Evolutionary conservation across 768 basidiomycete species (phyloP).

Genomic region (Lepiota subincarnata): DNA sequence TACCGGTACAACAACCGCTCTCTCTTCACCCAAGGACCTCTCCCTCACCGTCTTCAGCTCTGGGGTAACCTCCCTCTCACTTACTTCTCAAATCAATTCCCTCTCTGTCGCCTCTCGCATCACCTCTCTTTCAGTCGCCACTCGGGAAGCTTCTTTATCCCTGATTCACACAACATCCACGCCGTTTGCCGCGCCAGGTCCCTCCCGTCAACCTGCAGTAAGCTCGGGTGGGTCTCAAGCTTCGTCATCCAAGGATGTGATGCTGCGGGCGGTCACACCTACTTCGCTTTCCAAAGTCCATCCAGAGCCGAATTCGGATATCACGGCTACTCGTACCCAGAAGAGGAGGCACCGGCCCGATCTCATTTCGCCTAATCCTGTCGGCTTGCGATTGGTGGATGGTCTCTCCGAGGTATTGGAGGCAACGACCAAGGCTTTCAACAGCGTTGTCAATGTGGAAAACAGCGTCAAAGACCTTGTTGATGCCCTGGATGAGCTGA

Average conservation of each 20-base stretch:
- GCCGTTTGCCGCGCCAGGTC: background rate
- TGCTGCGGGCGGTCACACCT: conserved; percentile 18
- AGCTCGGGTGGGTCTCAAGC: conserved; percentile 15
- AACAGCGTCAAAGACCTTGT: conserved; percentile 52
- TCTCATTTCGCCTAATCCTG: conserved; percentile 22
- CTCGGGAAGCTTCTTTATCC: conserved; percentile 22
- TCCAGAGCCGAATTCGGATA: conserved; percentile 22
- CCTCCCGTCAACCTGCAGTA: conserved; percentile 12
- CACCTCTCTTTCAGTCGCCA: conserved; percentile 2
- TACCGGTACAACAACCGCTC: conserved; percentile 25
- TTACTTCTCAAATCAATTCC: conserved; percentile 19
- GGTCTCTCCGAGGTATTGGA: conserved; percentile 49
- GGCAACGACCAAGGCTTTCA: conserved; percentile 38
- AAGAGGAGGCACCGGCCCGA: conserved; percentile 14
- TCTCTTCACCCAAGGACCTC: conserved; percentile 43
- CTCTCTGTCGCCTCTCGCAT: conserved; percentile 18
- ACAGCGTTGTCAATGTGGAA: conserved; percentile 36
- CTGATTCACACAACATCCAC: conserved; percentile 2
- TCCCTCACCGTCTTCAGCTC: conserved; percentile 50
- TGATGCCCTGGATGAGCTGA: conserved; percentile 56
- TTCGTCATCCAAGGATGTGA: conserved; percentile 22
- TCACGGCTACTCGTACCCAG: conserved; percentile 14
- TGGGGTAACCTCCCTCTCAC: conserved; percentile 40
- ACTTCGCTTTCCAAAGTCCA: conserved; percentile 21
- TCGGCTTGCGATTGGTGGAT: conserved; percentile 38